These are phyloP conservation scores for Daldinia grandis DNA, from an alignment of 495 filamentous ascomycete genomes.

Conservation along the genomic window DNA sequence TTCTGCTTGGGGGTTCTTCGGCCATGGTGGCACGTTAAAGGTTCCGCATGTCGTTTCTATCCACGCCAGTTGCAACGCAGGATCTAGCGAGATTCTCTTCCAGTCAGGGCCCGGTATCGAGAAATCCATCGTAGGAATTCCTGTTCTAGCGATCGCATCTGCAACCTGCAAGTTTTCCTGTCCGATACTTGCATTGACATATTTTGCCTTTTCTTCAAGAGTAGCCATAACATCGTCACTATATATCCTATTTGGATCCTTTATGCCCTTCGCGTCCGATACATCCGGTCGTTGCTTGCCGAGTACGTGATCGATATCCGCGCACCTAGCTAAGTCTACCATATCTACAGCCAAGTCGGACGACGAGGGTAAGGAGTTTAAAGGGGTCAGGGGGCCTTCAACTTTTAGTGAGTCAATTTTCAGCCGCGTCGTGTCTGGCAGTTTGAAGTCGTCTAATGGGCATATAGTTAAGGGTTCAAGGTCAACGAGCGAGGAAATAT, in stretches of 20 bases:
- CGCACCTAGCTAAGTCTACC: conserved; percentile 5
- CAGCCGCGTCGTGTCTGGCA: conserved; percentile 14
- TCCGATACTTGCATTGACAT: conserved; percentile 56
- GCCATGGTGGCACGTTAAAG: conserved; percentile 51
- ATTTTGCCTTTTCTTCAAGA: conserved; percentile 57
- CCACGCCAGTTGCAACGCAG: conserved; percentile 43
- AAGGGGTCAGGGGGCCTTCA: conserved; percentile 32
- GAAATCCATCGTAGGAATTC: conserved; percentile 69
- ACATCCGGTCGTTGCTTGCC: neutral
- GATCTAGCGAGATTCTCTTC: conserved; percentile 47
- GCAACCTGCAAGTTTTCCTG: conserved; percentile 69
- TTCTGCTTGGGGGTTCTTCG: conserved; percentile 52
- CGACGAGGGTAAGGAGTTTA: conserved; percentile 35
- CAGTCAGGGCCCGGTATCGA: conserved; percentile 65
- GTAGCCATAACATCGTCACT: conserved; percentile 52
- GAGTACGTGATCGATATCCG: conserved; percentile 36
- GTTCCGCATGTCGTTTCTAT: conserved; percentile 39
- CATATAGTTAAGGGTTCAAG: conserved; percentile 11
- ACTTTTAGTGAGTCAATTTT: conserved; percentile 31
- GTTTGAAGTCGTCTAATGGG: conserved; percentile 12
- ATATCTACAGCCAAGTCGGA: conserved; percentile 21
- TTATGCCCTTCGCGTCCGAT: neutral
- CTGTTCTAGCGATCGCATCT: conserved; percentile 64
- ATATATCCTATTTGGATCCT: conserved; percentile 32
- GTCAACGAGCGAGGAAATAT: neutral